Percentiles rank a stretch among this genome's conserved stretches.
Conservation (phyloP, 495 filamentous ascomycete species). For the Neurospora tetraspora region DNA sequence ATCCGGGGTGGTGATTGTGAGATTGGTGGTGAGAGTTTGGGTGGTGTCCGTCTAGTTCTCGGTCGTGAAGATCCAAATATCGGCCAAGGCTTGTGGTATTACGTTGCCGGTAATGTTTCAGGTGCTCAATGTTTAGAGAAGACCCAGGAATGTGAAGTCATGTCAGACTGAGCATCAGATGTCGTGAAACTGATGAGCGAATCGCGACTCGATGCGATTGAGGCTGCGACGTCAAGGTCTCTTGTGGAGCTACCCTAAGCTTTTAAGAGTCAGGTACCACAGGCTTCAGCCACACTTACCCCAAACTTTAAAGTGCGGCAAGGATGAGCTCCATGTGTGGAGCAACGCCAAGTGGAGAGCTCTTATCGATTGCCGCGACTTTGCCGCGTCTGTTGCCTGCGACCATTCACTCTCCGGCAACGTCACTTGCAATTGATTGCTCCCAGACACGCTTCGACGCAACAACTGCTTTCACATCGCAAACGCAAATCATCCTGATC, state of each 20-base stretch:
- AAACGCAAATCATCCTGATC: background rate
- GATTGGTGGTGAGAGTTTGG: background rate
- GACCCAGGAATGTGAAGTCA: background rate
- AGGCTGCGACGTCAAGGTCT: background rate
- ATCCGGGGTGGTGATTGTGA: background rate
- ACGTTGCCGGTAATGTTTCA: background rate
- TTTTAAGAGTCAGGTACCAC: background rate
- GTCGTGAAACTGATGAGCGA: background rate
- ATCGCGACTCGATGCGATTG: background rate
- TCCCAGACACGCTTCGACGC: background rate
- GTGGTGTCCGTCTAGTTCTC: background rate
- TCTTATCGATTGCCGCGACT: background rate
- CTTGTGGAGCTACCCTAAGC: background rate
- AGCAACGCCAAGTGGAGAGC: background rate
- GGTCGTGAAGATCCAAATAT: background rate
- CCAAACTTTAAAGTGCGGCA: background rate
- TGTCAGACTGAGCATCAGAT: background rate
- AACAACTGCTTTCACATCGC: background rate
- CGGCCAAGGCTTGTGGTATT: background rate
- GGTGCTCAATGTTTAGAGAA: background rate
- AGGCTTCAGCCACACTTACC: background rate
- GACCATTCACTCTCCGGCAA: background rate
- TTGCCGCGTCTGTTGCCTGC: background rate
- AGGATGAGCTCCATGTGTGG: background rate
- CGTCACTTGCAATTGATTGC: background rate